These are phyloP conservation scores for Aethionema arabicum DNA, from an alignment of 345 rosid genomes.

Conservation along the genomic window DNA sequence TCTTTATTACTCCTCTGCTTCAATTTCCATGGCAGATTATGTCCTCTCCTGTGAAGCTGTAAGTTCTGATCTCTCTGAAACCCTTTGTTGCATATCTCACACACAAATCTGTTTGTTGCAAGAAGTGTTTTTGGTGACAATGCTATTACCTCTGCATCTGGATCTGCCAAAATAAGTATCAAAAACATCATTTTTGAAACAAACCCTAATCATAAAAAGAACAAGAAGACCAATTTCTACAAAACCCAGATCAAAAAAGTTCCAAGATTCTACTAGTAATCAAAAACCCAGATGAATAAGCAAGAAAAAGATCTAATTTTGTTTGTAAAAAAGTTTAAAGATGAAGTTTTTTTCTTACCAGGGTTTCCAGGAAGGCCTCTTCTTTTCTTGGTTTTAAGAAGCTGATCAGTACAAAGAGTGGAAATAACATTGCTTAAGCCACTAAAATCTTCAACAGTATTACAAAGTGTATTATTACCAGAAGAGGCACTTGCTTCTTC, in stretches of 20 bases:
- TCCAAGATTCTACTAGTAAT: not conserved
- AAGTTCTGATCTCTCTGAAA: constrained; percentile 95
- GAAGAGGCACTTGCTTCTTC: constrained; percentile 71
- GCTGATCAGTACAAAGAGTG: constrained; percentile 40
- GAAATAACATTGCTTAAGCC: constrained; percentile 44
- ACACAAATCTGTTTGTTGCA: constrained; percentile 83
- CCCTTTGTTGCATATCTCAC: constrained; percentile 96
- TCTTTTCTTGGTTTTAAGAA: constrained; percentile 67
- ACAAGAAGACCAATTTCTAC: not conserved
- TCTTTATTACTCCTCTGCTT: constrained; percentile 68
- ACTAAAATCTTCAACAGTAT: constrained; percentile 46
- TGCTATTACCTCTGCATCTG: constrained; percentile 89
- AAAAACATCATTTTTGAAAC: constrained; percentile 6
- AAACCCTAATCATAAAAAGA: constrained; percentile 24
- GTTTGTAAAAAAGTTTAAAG: not conserved
- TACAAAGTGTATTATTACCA: constrained; percentile 47
- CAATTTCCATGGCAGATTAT: constrained; percentile 94
- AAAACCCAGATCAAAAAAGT: constrained; percentile 6
- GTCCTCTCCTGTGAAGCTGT: constrained; percentile 94
- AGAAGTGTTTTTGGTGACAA: constrained; percentile 79
- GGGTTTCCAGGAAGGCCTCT: constrained; percentile 93
- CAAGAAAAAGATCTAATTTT: not conserved
- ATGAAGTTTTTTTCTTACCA: constrained; percentile 41
- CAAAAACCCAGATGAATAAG: not conserved
- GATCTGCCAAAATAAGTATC: constrained; percentile 54